These are phyloP conservation scores for Scenedesmus sp. DNA, from an alignment of 163 green algal species.

Conservation along the genomic window DNA sequence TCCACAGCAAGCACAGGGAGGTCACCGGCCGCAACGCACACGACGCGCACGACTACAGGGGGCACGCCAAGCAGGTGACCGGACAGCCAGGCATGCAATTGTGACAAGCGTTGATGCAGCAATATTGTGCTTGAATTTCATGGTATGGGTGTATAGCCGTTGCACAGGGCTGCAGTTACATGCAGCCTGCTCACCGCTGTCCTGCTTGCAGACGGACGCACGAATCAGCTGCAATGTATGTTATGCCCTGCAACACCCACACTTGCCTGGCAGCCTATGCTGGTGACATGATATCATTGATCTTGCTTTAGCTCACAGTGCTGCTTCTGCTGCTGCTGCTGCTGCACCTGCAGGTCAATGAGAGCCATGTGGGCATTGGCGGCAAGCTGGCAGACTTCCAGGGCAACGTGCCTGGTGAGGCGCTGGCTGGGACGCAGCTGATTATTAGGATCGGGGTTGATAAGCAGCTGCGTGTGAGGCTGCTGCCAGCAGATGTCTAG, in stretches of 20 bases:
- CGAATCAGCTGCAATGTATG: no score
- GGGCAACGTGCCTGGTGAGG: conserved; percentile 40
- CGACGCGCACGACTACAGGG: conserved; percentile 50
- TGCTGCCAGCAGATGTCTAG: no score
- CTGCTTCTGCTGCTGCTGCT: neutral
- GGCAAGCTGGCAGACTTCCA: conserved; percentile 18
- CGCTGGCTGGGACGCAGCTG: no score
- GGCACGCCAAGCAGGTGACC: conserved; percentile 39
- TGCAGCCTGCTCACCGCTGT: no score
- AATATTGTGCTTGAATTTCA: no score
- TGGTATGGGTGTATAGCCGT: no score
- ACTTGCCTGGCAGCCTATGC: no score
- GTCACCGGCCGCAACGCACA: conserved; percentile 55
- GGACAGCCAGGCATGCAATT: neutral
- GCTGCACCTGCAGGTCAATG: conserved; percentile 10
- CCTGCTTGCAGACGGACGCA: no score
- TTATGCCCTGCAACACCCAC: no score
- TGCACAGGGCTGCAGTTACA: no score
- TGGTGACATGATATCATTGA: no score
- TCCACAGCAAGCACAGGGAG: conserved; percentile 46
- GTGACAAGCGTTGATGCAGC: no score
- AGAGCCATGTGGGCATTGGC: conserved; percentile 26
- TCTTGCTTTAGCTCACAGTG: neutral
- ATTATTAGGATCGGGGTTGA: neutral
- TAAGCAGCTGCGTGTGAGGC: neutral